phyloP scores from a whole-genome alignment of 495 filamentous ascomycete genomes.

The Astrocystis sublimbata region DNA sequence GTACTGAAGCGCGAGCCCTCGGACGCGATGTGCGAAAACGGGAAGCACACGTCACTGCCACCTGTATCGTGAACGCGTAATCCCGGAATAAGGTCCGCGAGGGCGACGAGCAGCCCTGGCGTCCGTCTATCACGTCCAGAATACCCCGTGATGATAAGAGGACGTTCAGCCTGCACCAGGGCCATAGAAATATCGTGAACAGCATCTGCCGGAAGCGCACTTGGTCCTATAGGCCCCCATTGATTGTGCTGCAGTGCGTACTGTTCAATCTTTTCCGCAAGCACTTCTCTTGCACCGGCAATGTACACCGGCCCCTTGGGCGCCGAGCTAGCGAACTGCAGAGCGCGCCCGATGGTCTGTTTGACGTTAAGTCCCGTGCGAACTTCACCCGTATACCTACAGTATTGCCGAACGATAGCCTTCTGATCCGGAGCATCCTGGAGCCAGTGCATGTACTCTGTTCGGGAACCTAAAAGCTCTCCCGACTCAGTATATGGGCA shows the following conservation, averaged over 20 bases:
- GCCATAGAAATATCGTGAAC: slow-evolving; percentile 59
- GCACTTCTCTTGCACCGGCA: slow-evolving; percentile 64
- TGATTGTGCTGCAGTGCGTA: slow-evolving; percentile 61
- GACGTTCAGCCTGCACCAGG: slow-evolving; percentile 62
- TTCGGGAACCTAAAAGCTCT: slow-evolving; percentile 69
- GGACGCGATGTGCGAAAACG: slow-evolving; percentile 62
- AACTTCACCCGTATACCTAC: slow-evolving; percentile 71
- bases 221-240: slow-evolving; percentile 64
- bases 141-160: slow-evolving; percentile 70
- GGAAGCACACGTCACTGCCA: slow-evolving; percentile 78
- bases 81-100: slow-evolving; percentile 64
- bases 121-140: slow-evolving; percentile 61
- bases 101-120: slow-evolving; percentile 59
- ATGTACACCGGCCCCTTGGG: slow-evolving; percentile 75
- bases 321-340: slow-evolving; percentile 71
- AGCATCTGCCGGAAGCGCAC: slow-evolving; percentile 60
- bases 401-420: slow-evolving; percentile 74
- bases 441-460: slow-evolving; percentile 82
- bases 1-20: slow-evolving; percentile 65
- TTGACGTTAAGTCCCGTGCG: slow-evolving; percentile 77
- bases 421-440: slow-evolving; percentile 80
- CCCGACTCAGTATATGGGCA: slow-evolving; percentile 76
- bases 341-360: slow-evolving; percentile 72
- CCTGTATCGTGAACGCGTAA: slow-evolving; percentile 71
- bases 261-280: slow-evolving; percentile 73